Evolutionary conservation across 2,329 filamentous ascomycete genomes (phyloP).

Genomic region (Colletotrichum simmondsii): DNA sequence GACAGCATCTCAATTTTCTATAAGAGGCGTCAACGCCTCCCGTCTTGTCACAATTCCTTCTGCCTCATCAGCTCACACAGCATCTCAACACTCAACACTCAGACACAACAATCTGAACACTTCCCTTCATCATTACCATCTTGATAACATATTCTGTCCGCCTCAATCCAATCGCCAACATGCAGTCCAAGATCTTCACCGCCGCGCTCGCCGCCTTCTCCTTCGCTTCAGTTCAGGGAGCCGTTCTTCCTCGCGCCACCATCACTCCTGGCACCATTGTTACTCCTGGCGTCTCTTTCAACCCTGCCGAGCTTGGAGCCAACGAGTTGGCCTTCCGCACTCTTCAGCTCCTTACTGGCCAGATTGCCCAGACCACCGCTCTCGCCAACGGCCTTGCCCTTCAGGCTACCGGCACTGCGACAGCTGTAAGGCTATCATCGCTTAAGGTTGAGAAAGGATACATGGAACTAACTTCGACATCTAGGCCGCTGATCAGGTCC

Average conservation of each 20-base stretch:
- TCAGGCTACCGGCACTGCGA: background rate
- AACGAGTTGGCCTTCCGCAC: background rate
- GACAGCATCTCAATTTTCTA: background rate
- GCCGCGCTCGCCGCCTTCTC: constrained; percentile 31
- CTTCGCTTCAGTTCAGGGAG: constrained; percentile 15
- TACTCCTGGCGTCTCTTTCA: background rate
- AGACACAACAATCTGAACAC: background rate
- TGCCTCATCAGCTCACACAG: constrained; percentile 1
- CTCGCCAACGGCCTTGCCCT: background rate
- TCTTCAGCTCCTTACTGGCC: background rate
- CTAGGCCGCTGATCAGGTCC: background rate
- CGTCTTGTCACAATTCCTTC: background rate
- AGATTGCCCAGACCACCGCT: background rate
- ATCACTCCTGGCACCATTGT: constrained; percentile 5
- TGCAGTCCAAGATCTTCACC: constrained; percentile 33
- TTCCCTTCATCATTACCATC: too few species aligned
- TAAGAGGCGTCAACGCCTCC: constrained; percentile 17
- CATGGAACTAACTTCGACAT: background rate
- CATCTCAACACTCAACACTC: background rate
- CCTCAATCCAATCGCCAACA: background rate
- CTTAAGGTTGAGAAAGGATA: background rate
- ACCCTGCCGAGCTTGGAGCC: background rate
- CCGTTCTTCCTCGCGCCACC: background rate
- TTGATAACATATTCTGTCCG: background rate
- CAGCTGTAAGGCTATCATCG: background rate